Conservation (phyloP, 805 yeast species). For the Zygosaccharomyces bailii region DNA sequence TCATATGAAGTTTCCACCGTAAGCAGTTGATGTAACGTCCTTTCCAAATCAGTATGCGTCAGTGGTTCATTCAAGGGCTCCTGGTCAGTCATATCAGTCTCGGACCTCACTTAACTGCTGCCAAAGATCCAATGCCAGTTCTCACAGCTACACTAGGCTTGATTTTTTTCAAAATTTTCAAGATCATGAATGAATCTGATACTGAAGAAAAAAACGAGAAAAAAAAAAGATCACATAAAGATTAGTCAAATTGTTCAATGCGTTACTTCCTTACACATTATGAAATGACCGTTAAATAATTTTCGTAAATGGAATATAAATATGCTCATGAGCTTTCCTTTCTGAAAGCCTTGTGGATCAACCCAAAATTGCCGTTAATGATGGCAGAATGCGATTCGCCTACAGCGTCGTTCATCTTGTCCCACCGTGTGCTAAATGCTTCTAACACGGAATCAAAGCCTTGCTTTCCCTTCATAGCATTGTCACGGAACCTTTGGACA, state of each 20-base stretch:
- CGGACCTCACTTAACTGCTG: background rate
- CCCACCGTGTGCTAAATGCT: constrained; percentile 38
- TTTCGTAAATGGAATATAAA: background rate
- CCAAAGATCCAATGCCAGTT: background rate
- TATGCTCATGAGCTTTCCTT: constrained; percentile 4
- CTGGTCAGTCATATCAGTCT: background rate
- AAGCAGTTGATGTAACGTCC: constrained; percentile 24
- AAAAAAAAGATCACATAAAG: background rate
- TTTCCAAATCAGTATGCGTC: constrained; percentile 20
- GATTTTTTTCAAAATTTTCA: background rate
- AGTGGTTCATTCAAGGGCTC: constrained; percentile 3
- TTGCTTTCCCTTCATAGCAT: constrained; percentile 73
- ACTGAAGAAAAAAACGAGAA: background rate
- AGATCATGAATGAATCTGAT: background rate
- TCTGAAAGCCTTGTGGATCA: constrained; percentile 22
- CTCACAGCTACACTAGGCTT: background rate
- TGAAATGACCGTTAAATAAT: background rate
- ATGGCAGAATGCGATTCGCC: constrained; percentile 20
- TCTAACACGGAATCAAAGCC: constrained; percentile 83
- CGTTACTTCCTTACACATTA: background rate
- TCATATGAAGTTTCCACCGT: constrained; percentile 14
- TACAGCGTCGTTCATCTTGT: constrained; percentile 28
- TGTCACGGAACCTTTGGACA: constrained; percentile 80
- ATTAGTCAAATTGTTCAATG: no score
- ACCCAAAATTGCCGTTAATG: constrained; percentile 15